phyloP scores from a whole-genome alignment of 2,329 filamentous ascomycete species.

The Apiospora kogelbergensis region DNA sequence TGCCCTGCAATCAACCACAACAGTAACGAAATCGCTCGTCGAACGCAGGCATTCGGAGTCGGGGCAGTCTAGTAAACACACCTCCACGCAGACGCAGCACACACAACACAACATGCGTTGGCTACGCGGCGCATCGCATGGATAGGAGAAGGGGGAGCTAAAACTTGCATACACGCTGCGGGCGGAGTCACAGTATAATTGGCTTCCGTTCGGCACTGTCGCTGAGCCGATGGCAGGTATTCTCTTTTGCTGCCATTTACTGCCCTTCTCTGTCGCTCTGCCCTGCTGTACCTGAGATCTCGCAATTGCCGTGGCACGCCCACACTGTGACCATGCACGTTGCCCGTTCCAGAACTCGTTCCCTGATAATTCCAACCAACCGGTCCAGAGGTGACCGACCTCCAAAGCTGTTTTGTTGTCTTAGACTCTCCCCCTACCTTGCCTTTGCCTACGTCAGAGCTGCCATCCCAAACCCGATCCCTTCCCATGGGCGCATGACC shows the following conservation, averaged over 20 bases:
- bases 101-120: not conserved
- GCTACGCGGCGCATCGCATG: slow-evolving; percentile 7
- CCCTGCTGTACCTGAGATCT: not conserved
- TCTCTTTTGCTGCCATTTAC: not conserved
- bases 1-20: not conserved
- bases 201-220: not conserved
- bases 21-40: not conserved
- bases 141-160: slow-evolving; percentile 9
- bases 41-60: no score
- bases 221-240: not conserved
- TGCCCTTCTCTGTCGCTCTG: not conserved
- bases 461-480: not conserved
- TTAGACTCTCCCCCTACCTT: not conserved
- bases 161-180: slow-evolving; percentile 7
- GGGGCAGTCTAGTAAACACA: not conserved
- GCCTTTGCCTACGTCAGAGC: slow-evolving; percentile 1
- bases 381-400: not conserved
- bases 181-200: not conserved
- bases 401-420: not conserved
- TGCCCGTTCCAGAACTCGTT: slow-evolving; percentile 1
- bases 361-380: slow-evolving; percentile 2
- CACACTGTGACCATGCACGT: slow-evolving; percentile 7
- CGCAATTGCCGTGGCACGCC: slow-evolving; percentile 1
- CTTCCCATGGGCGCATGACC: slow-evolving; percentile 8
- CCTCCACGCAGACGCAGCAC: not conserved